phyloP scores from a whole-genome alignment of 768 basidiomycete genomes.

The Auricularia sp. region DNA sequence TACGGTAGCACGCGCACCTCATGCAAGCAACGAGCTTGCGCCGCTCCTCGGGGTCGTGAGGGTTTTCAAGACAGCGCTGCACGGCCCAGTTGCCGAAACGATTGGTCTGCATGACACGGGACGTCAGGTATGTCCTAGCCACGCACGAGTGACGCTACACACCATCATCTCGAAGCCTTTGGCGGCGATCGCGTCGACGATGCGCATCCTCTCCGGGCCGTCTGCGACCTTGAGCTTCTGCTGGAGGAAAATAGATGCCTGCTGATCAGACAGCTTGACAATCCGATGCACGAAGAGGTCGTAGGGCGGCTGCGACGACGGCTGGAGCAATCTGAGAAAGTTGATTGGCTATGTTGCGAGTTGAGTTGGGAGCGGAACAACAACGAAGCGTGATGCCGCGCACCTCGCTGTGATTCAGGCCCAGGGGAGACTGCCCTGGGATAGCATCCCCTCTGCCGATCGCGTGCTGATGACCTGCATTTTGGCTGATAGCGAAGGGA shows the following conservation, averaged over 20 bases:
- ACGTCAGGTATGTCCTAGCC: not conserved
- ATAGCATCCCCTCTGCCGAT: not conserved
- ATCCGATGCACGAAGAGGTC: conserved; percentile 73
- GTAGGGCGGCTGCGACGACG: conserved; percentile 77
- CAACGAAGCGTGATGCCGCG: not conserved
- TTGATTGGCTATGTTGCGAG: conserved; percentile 59
- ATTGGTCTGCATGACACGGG: conserved; percentile 6
- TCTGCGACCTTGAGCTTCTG: conserved; percentile 87
- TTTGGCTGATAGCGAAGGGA: not conserved
- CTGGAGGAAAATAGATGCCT: conserved; percentile 82
- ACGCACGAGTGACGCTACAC: not conserved
- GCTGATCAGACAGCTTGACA: conserved; percentile 83
- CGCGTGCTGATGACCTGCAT: not conserved
- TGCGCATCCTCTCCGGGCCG: conserved; percentile 63
- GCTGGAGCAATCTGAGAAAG: conserved; percentile 75
- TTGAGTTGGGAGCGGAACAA: not conserved
- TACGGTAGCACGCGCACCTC: conserved; percentile 38
- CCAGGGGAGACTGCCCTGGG: not conserved
- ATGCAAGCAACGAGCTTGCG: conserved; percentile 79
- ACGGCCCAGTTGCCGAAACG: conserved; percentile 94
- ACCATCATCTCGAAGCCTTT: conserved; percentile 88
- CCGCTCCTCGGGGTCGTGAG: conserved; percentile 61
- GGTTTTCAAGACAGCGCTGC: conserved; percentile 76
- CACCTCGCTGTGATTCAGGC: conserved; percentile 1
- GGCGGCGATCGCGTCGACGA: conserved; percentile 77